phyloP scores from a whole-genome alignment of 2,329 filamentous ascomycete species.

The Zymoseptoria crescenta region DNA sequence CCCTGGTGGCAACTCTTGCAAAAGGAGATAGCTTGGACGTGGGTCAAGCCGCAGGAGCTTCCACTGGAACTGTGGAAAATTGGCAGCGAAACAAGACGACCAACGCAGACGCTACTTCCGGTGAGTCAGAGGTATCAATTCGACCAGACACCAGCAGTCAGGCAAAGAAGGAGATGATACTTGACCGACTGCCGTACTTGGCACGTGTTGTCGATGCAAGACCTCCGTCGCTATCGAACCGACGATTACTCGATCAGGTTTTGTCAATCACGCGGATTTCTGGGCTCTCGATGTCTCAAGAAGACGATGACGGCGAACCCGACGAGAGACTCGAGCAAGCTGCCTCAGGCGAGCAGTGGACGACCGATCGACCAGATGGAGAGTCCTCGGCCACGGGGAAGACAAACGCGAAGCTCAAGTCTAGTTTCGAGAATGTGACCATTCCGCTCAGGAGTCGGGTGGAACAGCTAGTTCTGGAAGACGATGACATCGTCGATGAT shows the following conservation, averaged over 20 bases:
- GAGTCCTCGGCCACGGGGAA: slow-evolving; percentile 12
- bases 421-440: slow-evolving; percentile 14
- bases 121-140: neutral
- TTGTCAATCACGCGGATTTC: slow-evolving; percentile 56
- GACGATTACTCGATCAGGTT: slow-evolving; percentile 52
- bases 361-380: slow-evolving; percentile 34
- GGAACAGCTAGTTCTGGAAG: slow-evolving; percentile 35
- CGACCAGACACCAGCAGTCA: slow-evolving; percentile 26
- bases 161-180: slow-evolving; percentile 64
- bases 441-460: slow-evolving; percentile 25
- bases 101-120: slow-evolving; percentile 1
- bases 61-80: slow-evolving; percentile 13
- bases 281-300: slow-evolving; percentile 12
- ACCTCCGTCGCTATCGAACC: slow-evolving; percentile 15
- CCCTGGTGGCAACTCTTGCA: slow-evolving; percentile 43
- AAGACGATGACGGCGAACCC: slow-evolving; percentile 26
- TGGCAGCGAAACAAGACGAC: slow-evolving; percentile 16
- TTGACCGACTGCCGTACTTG: slow-evolving; percentile 84
- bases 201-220: slow-evolving; percentile 49
- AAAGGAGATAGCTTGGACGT: slow-evolving; percentile 43
- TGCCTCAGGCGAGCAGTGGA: slow-evolving; percentile 32
- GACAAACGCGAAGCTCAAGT: slow-evolving; percentile 7
- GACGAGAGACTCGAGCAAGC: neutral
- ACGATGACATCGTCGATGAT: slow-evolving; percentile 43
- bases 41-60: slow-evolving; percentile 13